A percentile compares a stretch with the other conserved stretches of the same genome.
These are phyloP conservation scores for Parasitella parasitica DNA, from an alignment of 371 early-diverging fungal species.

Conservation along the genomic window DNA sequence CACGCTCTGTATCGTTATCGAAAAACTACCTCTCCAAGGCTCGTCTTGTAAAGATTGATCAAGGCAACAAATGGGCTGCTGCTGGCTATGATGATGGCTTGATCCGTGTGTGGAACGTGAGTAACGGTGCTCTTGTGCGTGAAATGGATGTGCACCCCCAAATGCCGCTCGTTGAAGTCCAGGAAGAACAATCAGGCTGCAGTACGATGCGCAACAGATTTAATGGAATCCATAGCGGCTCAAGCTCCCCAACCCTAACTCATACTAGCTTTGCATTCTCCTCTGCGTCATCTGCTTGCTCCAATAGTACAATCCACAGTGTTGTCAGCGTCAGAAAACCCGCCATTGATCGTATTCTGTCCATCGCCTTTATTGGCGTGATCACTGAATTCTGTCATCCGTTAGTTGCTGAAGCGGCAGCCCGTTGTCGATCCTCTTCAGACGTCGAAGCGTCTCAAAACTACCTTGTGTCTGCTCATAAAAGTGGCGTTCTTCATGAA, in stretches of 20 bases:
- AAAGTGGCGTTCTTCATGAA: constrained; percentile 26
- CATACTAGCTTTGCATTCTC: neutral
- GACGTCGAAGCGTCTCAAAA: constrained; percentile 12
- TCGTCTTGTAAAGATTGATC: constrained; percentile 26
- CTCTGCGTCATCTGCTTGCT: neutral
- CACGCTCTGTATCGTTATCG: neutral
- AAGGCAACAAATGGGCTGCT: constrained; percentile 32
- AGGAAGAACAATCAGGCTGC: neutral
- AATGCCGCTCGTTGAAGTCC: constrained; percentile 6
- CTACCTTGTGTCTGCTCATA: constrained; percentile 26
- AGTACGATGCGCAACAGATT: constrained; percentile 3
- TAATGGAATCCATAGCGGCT: neutral
- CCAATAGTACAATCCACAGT: neutral
- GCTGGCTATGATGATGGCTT: constrained; percentile 29
- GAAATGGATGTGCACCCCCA: constrained; percentile 15
- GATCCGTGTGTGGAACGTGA: constrained; percentile 32
- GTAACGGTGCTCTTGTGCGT: constrained; percentile 18
- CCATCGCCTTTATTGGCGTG: constrained; percentile 16
- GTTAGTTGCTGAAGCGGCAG: constrained; percentile 18
- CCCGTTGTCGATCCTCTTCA: neutral
- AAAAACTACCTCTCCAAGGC: constrained; percentile 9
- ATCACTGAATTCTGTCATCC: constrained; percentile 18
- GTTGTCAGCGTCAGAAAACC: neutral
- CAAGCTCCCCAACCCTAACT: neutral
- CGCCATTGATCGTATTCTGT: constrained; percentile 17